phyloP scores from a whole-genome alignment of 352 stramenopile genomes.

The Globisporangium barbulae region DNA sequence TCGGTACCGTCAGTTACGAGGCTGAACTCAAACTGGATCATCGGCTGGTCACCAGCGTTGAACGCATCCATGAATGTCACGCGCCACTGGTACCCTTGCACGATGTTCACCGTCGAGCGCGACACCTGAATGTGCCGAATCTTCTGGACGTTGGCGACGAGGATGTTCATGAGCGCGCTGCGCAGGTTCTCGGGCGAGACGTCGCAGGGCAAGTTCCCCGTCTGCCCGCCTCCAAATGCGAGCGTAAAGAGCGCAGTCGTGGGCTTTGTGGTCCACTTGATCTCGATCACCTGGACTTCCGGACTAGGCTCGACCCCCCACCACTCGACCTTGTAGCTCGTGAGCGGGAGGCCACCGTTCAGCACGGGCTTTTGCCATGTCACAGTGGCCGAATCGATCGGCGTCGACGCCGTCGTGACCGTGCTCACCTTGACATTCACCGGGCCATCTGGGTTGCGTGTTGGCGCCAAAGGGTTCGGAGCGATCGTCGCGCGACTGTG shows the following conservation, averaged over 20 bases:
- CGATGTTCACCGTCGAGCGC: conserved; percentile 47
- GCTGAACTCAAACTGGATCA: conserved; percentile 55
- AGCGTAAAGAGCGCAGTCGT: conserved; percentile 58
- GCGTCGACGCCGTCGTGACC: conserved; percentile 30
- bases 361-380: conserved; percentile 63
- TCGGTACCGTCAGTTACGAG: conserved; percentile 21
- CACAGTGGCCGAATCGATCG: conserved; percentile 60
- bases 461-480: conserved; percentile 53
- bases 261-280: conserved; percentile 70
- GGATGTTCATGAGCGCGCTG: conserved; percentile 86
- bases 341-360: conserved; percentile 58
- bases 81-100: conserved; percentile 71
- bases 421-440: conserved; percentile 64
- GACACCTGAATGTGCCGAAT: conserved; percentile 57
- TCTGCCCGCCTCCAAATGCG: conserved; percentile 72
- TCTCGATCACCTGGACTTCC: conserved; percentile 85
- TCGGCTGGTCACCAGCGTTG: conserved; percentile 52
- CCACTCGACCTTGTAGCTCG: conserved; percentile 84
- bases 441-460: conserved; percentile 38
- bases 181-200: conserved; percentile 77
- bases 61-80: conserved; percentile 58
- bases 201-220: conserved; percentile 69
- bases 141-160: conserved; percentile 24
- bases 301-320: conserved; percentile 44
- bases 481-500: conserved; percentile 64